Evolutionary conservation across 1,139 yeast species (phyloP).

Genomic region (Zygosaccharomyces sapae): DNA sequence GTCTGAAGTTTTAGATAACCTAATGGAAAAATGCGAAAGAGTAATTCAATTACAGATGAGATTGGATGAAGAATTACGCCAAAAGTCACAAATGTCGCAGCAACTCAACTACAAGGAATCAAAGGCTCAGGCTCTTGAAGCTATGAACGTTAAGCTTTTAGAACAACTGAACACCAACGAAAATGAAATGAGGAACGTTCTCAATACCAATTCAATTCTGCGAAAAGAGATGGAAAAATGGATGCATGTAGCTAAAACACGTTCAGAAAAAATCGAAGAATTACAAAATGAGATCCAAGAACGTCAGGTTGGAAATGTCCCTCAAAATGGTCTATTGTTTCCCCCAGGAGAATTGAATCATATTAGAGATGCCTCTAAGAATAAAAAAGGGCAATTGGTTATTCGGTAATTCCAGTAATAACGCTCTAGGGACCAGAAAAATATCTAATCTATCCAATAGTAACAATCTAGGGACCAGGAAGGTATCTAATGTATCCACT

Average conservation of each 20-base stretch:
- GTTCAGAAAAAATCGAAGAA: slow-evolving; percentile 17
- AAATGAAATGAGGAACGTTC: slow-evolving; percentile 16
- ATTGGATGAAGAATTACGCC: slow-evolving; percentile 21
- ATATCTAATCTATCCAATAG: slow-evolving; percentile 11
- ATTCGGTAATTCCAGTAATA: slow-evolving; percentile 11
- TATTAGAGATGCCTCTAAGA: slow-evolving; percentile 9
- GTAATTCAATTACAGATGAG: slow-evolving; percentile 23
- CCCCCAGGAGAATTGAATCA: slow-evolving; percentile 15
- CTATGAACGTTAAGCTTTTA: slow-evolving; percentile 22
- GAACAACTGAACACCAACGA: slow-evolving; percentile 24
- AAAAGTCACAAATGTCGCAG: slow-evolving; percentile 12
- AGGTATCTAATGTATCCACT: slow-evolving; percentile 14
- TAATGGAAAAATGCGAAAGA: slow-evolving; percentile 27
- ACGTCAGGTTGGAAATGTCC: slow-evolving; percentile 6
- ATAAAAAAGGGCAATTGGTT: slow-evolving; percentile 17
- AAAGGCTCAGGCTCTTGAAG: slow-evolving; percentile 18
- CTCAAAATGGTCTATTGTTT: slow-evolving; percentile 13
- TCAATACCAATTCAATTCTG: slow-evolving; percentile 19
- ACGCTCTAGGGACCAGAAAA: slow-evolving; percentile 15
- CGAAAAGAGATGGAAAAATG: slow-evolving; percentile 18
- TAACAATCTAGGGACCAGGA: slow-evolving; percentile 14
- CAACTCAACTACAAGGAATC: slow-evolving; percentile 13
- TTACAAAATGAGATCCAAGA: slow-evolving; percentile 14
- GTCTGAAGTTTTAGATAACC: slow-evolving; percentile 14
- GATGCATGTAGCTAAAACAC: slow-evolving; percentile 15